A percentile compares a stretch with the other conserved stretches of the same genome.
phyloP scores from a whole-genome alignment of 208 protist genomes.

The Wallacemonas sp. region DNA sequence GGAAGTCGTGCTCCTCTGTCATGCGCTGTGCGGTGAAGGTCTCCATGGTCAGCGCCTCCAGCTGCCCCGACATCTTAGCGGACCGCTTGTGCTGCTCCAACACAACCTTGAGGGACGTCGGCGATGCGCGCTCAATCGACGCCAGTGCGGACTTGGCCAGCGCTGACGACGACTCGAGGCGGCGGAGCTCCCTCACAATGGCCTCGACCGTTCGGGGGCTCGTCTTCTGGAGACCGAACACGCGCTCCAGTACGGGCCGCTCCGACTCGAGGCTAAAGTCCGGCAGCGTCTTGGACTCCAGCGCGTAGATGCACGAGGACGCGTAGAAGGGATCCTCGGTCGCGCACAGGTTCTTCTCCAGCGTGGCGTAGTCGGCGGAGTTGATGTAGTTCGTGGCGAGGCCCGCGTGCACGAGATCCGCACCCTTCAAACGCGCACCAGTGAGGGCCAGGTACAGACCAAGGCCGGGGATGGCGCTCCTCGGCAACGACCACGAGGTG shows the following conservation, averaged over 20 bases:
- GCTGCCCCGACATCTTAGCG: constrained; percentile 5
- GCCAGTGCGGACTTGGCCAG: constrained; percentile 25
- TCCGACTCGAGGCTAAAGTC: constrained; percentile 48
- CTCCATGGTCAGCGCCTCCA: constrained; percentile 32
- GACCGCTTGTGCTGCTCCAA: constrained; percentile 42
- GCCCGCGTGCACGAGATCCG: constrained; percentile 58
- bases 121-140: constrained; percentile 33
- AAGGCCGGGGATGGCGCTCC: constrained; percentile 27
- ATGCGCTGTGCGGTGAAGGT: constrained; percentile 36
- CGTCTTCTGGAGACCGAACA: constrained; percentile 35
- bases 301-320: constrained; percentile 31
- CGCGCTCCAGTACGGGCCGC: constrained; percentile 32
- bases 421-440: constrained; percentile 58
- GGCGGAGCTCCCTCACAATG: constrained; percentile 36
- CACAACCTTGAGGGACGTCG: constrained; percentile 52
- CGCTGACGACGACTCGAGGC: constrained; percentile 33
- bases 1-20: constrained; percentile 39
- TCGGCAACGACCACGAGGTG: constrained; percentile 47
- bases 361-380: constrained; percentile 19
- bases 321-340: constrained; percentile 25
- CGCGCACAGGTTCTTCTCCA: constrained; percentile 32
- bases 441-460: constrained; percentile 78
- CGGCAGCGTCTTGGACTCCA: constrained; percentile 29
- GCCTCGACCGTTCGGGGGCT: constrained; percentile 37
- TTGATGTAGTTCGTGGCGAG: constrained; percentile 74